Percentiles rank a stretch among this genome's conserved stretches.
Conservation (phyloP, 2,329 filamentous ascomycete genomes). For the Xylaria sp. region DNA sequence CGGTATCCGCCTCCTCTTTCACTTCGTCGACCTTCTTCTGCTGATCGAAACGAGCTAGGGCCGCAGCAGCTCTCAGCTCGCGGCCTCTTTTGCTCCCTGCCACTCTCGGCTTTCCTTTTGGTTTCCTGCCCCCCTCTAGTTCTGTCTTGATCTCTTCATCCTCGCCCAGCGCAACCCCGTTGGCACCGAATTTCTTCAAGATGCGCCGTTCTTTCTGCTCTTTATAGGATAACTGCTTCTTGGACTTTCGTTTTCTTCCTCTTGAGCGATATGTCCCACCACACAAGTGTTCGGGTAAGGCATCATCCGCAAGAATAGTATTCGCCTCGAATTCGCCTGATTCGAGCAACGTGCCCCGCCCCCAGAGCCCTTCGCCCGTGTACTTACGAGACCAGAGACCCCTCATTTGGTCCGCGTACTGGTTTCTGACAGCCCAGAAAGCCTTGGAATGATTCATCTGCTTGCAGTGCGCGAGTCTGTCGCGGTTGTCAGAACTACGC, state of each 20-base stretch:
- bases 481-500: neutral
- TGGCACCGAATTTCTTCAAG: slow-evolving; percentile 75
- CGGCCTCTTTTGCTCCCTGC: slow-evolving; percentile 75
- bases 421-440: slow-evolving; percentile 81
- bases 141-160: slow-evolving; percentile 69
- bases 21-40: slow-evolving; percentile 57
- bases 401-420: slow-evolving; percentile 73
- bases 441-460: slow-evolving; percentile 87
- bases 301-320: slow-evolving; percentile 57
- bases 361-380: slow-evolving; percentile 84
- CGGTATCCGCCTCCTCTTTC: slow-evolving; percentile 43
- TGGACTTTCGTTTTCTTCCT: slow-evolving; percentile 60
- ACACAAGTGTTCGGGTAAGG: slow-evolving; percentile 74
- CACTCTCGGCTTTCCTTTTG: slow-evolving; percentile 71
- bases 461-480: slow-evolving; percentile 77
- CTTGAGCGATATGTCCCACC: slow-evolving; percentile 77
- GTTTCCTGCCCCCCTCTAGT: slow-evolving; percentile 69
- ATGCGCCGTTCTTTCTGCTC: slow-evolving; percentile 76
- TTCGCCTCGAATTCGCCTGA: slow-evolving; percentile 65
- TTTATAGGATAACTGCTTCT: slow-evolving; percentile 65
- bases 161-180: slow-evolving; percentile 71
- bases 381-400: slow-evolving; percentile 72
- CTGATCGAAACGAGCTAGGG: slow-evolving; percentile 72
- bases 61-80: slow-evolving; percentile 77
- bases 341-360: slow-evolving; percentile 67